Conservation (phyloP, 1,139 yeast genomes). For the Saccharomyces hybrid region DNA sequence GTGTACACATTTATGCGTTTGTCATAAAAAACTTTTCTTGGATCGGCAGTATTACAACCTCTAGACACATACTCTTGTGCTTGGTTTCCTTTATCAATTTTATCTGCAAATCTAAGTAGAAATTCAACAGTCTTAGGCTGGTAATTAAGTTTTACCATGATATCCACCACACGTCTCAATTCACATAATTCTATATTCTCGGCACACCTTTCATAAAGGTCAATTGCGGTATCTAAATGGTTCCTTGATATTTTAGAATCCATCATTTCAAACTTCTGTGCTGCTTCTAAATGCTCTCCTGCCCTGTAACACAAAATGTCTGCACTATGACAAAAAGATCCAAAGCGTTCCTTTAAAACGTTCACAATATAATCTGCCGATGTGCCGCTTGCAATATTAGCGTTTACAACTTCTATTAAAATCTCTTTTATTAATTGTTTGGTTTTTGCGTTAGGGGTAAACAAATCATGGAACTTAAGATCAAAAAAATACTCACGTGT, state of each 20-base stretch:
- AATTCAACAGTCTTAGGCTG: constrained; percentile 84
- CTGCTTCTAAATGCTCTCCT: constrained; percentile 80
- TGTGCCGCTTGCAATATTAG: constrained; percentile 81
- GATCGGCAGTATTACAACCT: constrained; percentile 44
- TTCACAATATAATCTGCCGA: constrained; percentile 86
- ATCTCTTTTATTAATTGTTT: constrained; percentile 76
- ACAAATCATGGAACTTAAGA: constrained; percentile 65
- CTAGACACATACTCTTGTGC: constrained; percentile 49
- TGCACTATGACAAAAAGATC: constrained; percentile 87
- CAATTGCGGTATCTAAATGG: constrained; percentile 68
- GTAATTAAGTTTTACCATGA: constrained; percentile 69
- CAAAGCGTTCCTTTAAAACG: constrained; percentile 86
- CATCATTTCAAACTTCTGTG: constrained; percentile 62
- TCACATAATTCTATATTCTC: constrained; percentile 72
- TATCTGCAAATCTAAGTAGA: constrained; percentile 66
- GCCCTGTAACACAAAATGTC: constrained; percentile 94
- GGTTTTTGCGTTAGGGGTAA: constrained; percentile 58
- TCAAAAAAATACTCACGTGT: constrained; percentile 38
- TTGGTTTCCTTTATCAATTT: constrained; percentile 52
- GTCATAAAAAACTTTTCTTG: constrained; percentile 38
- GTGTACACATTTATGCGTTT: constrained; percentile 57
- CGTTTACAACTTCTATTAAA: constrained; percentile 79
- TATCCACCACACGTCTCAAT: constrained; percentile 69
- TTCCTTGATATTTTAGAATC: constrained; percentile 65
- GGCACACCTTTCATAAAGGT: constrained; percentile 71